Conservation (phyloP, 1,139 yeast genomes). For the Candida gigantensis region DNA sequence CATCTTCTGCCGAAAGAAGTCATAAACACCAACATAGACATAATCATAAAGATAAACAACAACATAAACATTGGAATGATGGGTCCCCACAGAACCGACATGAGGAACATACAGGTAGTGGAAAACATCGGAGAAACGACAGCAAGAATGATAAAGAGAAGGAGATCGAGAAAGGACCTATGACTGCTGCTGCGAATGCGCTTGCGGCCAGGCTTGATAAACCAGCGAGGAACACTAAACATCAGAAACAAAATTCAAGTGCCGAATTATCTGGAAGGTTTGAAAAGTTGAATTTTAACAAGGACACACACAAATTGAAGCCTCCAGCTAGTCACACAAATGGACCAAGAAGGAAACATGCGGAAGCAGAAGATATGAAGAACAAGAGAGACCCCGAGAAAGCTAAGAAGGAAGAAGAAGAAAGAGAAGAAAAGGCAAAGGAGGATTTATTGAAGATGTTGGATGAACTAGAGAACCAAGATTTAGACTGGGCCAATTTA, state of each 20-base stretch:
- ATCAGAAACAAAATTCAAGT: not conserved
- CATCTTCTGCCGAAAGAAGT: slow-evolving; percentile 5
- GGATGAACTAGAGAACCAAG: slow-evolving; percentile 28
- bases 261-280: not conserved
- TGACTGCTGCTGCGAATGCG: slow-evolving; percentile 28
- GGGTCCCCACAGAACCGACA: not conserved
- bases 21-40: not conserved
- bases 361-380: too few species aligned
- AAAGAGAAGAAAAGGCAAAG: slow-evolving; percentile 24
- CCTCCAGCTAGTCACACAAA: not conserved
- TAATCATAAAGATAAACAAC: not conserved
- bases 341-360: slow-evolving; percentile 7
- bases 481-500: slow-evolving; percentile 33
- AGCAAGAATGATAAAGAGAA: slow-evolving; percentile 6
- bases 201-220: slow-evolving; percentile 26
- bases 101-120: not conserved
- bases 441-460: slow-evolving; percentile 33
- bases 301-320: not conserved
- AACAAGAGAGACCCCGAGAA: slow-evolving; percentile 12
- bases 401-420: slow-evolving; percentile 21
- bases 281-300: not conserved
- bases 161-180: slow-evolving; percentile 22
- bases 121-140: too few species aligned
- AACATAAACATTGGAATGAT: slow-evolving; percentile 3
- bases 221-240: not conserved